Conservation (phyloP, 257 asterid genomes). For the Sherardia arvensis region DNA sequence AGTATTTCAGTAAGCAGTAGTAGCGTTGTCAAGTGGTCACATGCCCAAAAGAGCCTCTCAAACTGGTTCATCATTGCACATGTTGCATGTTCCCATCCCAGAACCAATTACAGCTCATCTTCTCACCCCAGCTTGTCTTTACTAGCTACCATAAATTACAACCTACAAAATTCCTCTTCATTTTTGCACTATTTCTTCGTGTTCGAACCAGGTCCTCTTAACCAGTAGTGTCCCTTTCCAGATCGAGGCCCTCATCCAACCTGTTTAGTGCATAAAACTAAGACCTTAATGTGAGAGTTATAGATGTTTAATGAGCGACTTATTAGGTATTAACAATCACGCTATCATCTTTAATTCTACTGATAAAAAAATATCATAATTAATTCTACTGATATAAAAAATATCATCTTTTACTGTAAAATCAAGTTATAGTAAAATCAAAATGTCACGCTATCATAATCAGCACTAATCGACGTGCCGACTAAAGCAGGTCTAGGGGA, state of each 20-base stretch:
- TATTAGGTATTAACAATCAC: background rate
- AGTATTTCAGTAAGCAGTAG: background rate
- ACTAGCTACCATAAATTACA: slow-evolving; percentile 31
- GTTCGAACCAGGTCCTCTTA: slow-evolving; percentile 7
- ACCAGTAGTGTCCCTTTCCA: slow-evolving; percentile 28
- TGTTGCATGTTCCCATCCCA: slow-evolving; percentile 62
- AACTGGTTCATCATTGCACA: slow-evolving; percentile 53
- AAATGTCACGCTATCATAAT: no score
- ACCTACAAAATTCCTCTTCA: slow-evolving; percentile 4
- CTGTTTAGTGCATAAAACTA: background rate
- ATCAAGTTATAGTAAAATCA: no score
- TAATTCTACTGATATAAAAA: no score
- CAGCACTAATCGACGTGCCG: no score
- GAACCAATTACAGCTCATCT: slow-evolving; percentile 50
- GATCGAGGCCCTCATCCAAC: slow-evolving; percentile 11
- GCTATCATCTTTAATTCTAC: no score
- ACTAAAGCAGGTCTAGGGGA: no score
- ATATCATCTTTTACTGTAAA: no score
- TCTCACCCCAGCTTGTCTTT: slow-evolving; percentile 30
- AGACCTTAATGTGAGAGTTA: background rate
- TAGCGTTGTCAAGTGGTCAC: slow-evolving; percentile 37
- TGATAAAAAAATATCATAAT: no score
- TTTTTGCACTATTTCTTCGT: background rate
- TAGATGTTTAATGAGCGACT: background rate
- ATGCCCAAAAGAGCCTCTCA: slow-evolving; percentile 23